These are phyloP conservation scores for Arctostaphylos glauca DNA, from an alignment of 148 eudicot genomes.

Conservation along the genomic window DNA sequence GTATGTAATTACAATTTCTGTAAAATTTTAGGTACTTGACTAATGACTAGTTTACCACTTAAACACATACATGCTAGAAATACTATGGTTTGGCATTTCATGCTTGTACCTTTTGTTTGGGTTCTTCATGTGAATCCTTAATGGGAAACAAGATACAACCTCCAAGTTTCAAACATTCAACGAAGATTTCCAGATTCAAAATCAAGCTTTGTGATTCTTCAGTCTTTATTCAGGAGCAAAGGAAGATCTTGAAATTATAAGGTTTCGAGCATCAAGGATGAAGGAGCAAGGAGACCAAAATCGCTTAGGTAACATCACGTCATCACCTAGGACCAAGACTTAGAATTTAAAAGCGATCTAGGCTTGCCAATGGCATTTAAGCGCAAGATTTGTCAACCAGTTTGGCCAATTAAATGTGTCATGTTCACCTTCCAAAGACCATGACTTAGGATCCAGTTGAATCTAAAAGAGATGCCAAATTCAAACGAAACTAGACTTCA, in stretches of 20 bases:
- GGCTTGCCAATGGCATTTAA: background rate
- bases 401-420: background rate
- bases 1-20: background rate
- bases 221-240: background rate
- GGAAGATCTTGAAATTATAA: background rate
- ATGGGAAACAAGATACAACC: background rate
- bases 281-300: slow-evolving; percentile 5
- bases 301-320: background rate
- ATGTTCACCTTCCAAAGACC: background rate
- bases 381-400: background rate
- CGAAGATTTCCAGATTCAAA: background rate
- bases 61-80: background rate
- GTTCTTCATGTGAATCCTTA: background rate
- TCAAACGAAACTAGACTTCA: background rate
- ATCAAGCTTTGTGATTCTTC: background rate
- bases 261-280: background rate
- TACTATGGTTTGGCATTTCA: background rate
- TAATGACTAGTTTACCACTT: background rate
- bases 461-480: background rate
- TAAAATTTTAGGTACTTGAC: background rate
- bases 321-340: background rate
- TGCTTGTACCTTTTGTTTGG: background rate
- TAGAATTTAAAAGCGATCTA: background rate
- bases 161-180: background rate
- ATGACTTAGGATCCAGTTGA: background rate